Evolutionary conservation across 1,284 basidiomycete species (phyloP), one percentile per base, ranked within the genome.

Genomic region (Cryptococcus maquisensis): DNA sequence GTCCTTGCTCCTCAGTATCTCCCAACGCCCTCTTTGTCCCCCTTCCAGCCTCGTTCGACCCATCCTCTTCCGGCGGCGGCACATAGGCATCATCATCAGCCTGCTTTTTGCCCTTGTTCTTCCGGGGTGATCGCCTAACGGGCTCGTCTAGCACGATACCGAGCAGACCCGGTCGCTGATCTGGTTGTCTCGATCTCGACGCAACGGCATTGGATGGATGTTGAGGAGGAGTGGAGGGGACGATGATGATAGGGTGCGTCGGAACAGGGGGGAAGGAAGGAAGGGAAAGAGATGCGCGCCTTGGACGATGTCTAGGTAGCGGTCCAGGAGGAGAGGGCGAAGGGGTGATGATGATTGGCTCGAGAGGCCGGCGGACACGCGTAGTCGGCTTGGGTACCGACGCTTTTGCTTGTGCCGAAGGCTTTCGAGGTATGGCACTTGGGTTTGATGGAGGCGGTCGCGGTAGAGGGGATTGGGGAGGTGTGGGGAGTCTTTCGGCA

Each of bases 111-210:
- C 24, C 24, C 21, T 35, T 38, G 13, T 43, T 28, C 18, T 47
- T 38, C 28, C 55, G 49, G 4, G 55, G 55, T 20, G 55, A 57
- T 41, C 51, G 46, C 38, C 55, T 46, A 5, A 57, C 42, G 12
- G 37, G 43, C 3, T 37, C 21, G 6, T 50, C 48, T 7, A 35
- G 18, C 23, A 23, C 47, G 6, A 57, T 43, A 13, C 39, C 42
- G 9, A 53, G 38, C 5, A 57, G 20, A 12, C 36, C 28, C 10
- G 28, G 10, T 32, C 28, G 7, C 28, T 32, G 28, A 32, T 7
- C 44, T 38, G 5, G 41, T 37, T 39, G n/a, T n/a, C 2, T 5
- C 4, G 20, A 35, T 16, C 39, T 38, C 26, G 55, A 45, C 4
- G 55, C 44, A 10, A 23, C 37, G 3, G 42, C 45, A 9, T 26